A percentile compares a stretch with the other conserved stretches of the same genome.
Conservation (phyloP, 1,139 yeast genomes). For the Debaryomyces coudertii region DNA sequence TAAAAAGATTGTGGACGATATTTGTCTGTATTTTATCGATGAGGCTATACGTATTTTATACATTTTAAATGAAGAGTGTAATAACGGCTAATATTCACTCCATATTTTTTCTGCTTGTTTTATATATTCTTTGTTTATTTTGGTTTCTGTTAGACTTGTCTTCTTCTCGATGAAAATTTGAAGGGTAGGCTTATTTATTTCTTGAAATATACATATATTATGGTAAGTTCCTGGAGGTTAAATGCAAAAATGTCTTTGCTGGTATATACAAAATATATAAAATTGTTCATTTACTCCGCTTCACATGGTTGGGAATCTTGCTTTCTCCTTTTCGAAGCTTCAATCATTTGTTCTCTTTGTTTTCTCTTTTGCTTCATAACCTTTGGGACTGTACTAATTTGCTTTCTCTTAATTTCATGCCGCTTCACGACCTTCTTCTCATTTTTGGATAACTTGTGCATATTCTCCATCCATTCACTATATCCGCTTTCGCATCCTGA, state of each 20-base stretch:
- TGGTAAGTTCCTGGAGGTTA: background rate
- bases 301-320: slow-evolving; percentile 15
- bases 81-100: background rate
- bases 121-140: slow-evolving; percentile 2
- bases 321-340: slow-evolving; percentile 73
- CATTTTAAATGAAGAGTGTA: slow-evolving; percentile 5
- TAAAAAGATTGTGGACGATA: slow-evolving; percentile 2
- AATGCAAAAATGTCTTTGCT: background rate
- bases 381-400: slow-evolving; percentile 86
- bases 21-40: slow-evolving; percentile 10
- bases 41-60: slow-evolving; percentile 2
- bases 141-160: slow-evolving; percentile 6
- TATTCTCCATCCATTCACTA: slow-evolving; percentile 80
- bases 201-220: slow-evolving; percentile 9
- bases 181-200: slow-evolving; percentile 10
- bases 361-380: slow-evolving; percentile 66
- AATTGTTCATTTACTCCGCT: background rate
- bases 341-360: slow-evolving; percentile 71
- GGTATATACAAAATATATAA: background rate
- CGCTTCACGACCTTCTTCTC: slow-evolving; percentile 68
- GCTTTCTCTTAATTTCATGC: slow-evolving; percentile 64
- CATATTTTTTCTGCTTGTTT: slow-evolving; percentile 1
- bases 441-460: slow-evolving; percentile 68
- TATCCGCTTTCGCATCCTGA: slow-evolving; percentile 72
- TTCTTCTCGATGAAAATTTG: slow-evolving; percentile 3